phyloP scores from a whole-genome alignment of 805 yeast species.

The Kodamaea kakaduensis region DNA sequence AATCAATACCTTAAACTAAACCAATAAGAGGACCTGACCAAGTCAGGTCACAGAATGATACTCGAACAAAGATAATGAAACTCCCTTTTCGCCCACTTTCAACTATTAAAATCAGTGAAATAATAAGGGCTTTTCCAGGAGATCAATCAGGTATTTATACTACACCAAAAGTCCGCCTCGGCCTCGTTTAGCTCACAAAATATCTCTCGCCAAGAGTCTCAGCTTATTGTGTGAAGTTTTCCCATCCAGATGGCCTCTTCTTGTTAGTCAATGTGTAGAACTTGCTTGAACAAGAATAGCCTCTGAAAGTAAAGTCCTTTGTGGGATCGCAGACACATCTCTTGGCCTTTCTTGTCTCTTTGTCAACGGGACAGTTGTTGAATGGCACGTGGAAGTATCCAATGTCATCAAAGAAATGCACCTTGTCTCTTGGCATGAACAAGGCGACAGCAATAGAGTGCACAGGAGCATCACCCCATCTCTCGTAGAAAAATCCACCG shows the following conservation, averaged over 20 bases:
- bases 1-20: too few species aligned
- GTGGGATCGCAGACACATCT: slow-evolving; percentile 72
- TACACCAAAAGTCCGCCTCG: neutral
- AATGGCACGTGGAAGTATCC: slow-evolving; percentile 85
- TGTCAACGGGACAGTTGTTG: slow-evolving; percentile 74
- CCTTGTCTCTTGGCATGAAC: slow-evolving; percentile 62
- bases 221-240: slow-evolving; percentile 45
- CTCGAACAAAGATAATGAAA: too few species aligned
- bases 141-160: neutral
- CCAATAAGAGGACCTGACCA: too few species aligned
- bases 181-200: neutral
- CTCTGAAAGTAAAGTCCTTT: slow-evolving; percentile 74
- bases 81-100: too few species aligned
- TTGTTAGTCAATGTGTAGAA: slow-evolving; percentile 53
- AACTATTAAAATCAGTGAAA: too few species aligned
- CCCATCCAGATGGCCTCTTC: slow-evolving; percentile 69
- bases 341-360: slow-evolving; percentile 48
- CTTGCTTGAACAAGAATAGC: slow-evolving; percentile 66
- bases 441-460: slow-evolving; percentile 85
- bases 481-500: slow-evolving; percentile 90
- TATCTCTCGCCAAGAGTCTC: neutral
- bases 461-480: slow-evolving; percentile 95
- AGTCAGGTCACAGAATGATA: too few species aligned
- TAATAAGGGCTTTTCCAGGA: neutral
- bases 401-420: slow-evolving; percentile 78